These are phyloP conservation scores for Ciborinia camelliae DNA, from an alignment of 2,329 filamentous ascomycete genomes.

Conservation along the genomic window DNA sequence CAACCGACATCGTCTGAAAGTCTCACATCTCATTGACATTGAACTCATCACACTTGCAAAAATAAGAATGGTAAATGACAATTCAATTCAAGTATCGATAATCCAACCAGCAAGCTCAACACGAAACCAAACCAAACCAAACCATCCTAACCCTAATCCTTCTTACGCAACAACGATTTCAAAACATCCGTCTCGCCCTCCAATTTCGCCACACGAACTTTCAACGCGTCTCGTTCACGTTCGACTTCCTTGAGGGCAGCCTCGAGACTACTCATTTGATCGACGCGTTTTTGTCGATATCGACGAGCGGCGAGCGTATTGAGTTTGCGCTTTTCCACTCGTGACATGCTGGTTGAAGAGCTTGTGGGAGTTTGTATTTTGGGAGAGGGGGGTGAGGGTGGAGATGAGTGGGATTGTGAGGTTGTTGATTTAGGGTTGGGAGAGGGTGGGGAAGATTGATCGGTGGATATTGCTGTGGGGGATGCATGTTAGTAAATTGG, in stretches of 20 bases:
- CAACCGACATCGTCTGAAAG: constrained; percentile 25
- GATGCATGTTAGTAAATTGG: background rate
- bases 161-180: constrained; percentile 44
- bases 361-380: constrained; percentile 12
- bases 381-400: constrained; percentile 5
- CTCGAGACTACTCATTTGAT: constrained; percentile 62
- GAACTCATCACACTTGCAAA: background rate
- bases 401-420: constrained; percentile 13
- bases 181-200: constrained; percentile 64
- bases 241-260: constrained; percentile 55
- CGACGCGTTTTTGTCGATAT: constrained; percentile 67
- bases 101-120: background rate
- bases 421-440: background rate
- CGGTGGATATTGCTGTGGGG: constrained; percentile 6
- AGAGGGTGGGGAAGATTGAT: constrained; percentile 1
- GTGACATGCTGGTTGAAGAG: constrained; percentile 15
- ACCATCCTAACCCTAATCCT: constrained; percentile 11
- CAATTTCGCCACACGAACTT: constrained; percentile 58
- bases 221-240: constrained; percentile 60
- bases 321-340: constrained; percentile 54
- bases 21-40: background rate
- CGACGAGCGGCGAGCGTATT: constrained; percentile 71
- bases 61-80: constrained; percentile 6
- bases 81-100: constrained; percentile 9
- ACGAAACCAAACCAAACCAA: background rate